Conservation (phyloP, 805 yeast genomes). For the Blastobotrys muscicola region DNA sequence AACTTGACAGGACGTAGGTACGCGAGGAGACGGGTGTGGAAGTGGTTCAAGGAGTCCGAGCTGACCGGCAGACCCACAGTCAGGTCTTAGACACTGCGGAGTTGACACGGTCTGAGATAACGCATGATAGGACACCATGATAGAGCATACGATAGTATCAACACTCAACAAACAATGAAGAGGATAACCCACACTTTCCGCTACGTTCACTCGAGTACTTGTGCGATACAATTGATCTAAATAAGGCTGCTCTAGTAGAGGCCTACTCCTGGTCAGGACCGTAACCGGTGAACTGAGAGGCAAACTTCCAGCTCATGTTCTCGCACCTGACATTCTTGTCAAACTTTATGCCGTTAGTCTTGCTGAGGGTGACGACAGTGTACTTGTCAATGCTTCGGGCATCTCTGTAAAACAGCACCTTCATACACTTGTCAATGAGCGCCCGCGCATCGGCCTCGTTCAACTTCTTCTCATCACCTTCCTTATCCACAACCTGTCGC, state of each 20-base stretch:
- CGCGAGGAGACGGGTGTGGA: too few relatives aligned
- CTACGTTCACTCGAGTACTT: too few relatives aligned
- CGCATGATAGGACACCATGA: too few relatives aligned
- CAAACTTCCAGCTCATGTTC: conserved; percentile 84
- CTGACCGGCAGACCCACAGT: too few relatives aligned
- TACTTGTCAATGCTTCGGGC: conserved; percentile 88
- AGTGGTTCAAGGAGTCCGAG: too few relatives aligned
- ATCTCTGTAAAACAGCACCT: conserved; percentile 89
- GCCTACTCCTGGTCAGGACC: conserved; percentile 51
- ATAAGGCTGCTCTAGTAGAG: background rate
- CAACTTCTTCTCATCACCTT: conserved; percentile 61
- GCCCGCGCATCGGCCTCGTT: conserved; percentile 66
- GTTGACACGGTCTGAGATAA: too few relatives aligned
- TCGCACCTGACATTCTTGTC: conserved; percentile 61
- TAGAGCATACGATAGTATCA: too few relatives aligned
- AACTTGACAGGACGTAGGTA: too few relatives aligned
- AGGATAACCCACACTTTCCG: too few relatives aligned
- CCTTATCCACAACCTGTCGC: conserved; percentile 73
- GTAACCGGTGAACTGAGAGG: conserved; percentile 79
- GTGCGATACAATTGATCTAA: background rate
- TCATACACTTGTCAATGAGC: conserved; percentile 80
- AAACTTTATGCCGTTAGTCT: conserved; percentile 49
- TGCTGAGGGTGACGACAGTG: conserved; percentile 65
- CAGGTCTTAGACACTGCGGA: too few relatives aligned
- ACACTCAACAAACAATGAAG: too few relatives aligned